A percentile compares a stretch with the other conserved stretches of the same genome.
Evolutionary conservation across 305 asterid genomes (phyloP).

Genomic region (Nicotiana rustica): DNA sequence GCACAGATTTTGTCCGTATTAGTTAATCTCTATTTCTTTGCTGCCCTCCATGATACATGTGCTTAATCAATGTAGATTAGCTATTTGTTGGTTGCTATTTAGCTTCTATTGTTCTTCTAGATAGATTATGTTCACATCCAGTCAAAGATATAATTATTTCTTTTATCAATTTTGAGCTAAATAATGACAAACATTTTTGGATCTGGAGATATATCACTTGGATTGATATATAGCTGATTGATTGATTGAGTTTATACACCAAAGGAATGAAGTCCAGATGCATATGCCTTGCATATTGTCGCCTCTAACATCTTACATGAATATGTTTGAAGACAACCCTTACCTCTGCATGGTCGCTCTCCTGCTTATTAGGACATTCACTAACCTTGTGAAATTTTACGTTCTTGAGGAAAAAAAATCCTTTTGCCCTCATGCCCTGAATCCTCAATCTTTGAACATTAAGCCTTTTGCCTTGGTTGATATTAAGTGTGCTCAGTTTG

Average conservation of each 20-base stretch:
- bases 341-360: not conserved
- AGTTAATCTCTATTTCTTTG: not conserved
- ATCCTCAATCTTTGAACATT: constrained; percentile 23
- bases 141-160: not conserved
- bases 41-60: not conserved
- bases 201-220: constrained; percentile 3
- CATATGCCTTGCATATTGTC: not conserved
- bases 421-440: not conserved
- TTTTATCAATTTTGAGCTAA: not conserved
- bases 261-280: not conserved
- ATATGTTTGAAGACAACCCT: not conserved
- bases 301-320: constrained; percentile 4
- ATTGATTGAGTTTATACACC: not conserved
- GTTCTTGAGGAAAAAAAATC: not conserved
- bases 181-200: constrained; percentile 10
- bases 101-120: constrained; percentile 24
- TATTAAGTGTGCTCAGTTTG: not conserved
- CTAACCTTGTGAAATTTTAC: not conserved
- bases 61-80: not conserved
- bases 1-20: not conserved
- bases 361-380: not conserved
- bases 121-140: constrained; percentile 10
- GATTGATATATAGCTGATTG: not conserved
- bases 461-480: constrained; percentile 2
- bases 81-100: not conserved